Percentiles rank a stretch among this genome's conserved stretches.
These are phyloP conservation scores for Phytopythium aichiense DNA, from an alignment of 352 stramenopile genomes.

Conservation along the genomic window DNA sequence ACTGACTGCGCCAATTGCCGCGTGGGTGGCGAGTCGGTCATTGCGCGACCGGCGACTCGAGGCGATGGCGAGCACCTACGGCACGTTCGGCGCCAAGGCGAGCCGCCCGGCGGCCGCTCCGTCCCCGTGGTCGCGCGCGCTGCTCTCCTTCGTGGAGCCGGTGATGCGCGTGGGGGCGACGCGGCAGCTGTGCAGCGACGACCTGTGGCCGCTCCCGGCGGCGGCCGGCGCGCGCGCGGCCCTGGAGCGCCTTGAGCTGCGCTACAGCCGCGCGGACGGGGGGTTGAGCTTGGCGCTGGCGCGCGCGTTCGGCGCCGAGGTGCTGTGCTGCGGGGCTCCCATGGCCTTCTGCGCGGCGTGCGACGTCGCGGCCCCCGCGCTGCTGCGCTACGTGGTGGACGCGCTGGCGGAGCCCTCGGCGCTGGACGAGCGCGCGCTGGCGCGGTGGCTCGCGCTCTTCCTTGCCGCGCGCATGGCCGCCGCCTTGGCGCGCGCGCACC, in stretches of 20 bases:
- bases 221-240: constrained; percentile 17
- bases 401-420: constrained; percentile 13
- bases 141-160: constrained; percentile 36
- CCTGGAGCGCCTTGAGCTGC: constrained; percentile 20
- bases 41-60: too few relatives aligned
- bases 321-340: constrained; percentile 24
- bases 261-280: constrained; percentile 15
- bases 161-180: constrained; percentile 41
- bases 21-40: too few relatives aligned
- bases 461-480: constrained; percentile 28
- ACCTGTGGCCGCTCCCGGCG: constrained; percentile 38
- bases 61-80: background rate
- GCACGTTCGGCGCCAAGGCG: background rate
- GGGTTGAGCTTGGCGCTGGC: constrained; percentile 21
- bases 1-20: too few relatives aligned
- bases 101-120: background rate
- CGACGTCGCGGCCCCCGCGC: constrained; percentile 32
- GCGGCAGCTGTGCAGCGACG: constrained; percentile 32
- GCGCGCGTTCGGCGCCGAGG: constrained; percentile 17
- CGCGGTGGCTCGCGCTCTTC: constrained; percentile 38
- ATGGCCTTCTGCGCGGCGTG: constrained; percentile 27
- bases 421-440: constrained; percentile 13
- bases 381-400: constrained; percentile 45
- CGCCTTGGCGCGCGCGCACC: constrained; percentile 21
- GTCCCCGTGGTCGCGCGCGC: constrained; percentile 19